Base-by-base conservation (phyloP, 2,329 filamentous ascomycete species). In the Phoma sp. region DNA sequence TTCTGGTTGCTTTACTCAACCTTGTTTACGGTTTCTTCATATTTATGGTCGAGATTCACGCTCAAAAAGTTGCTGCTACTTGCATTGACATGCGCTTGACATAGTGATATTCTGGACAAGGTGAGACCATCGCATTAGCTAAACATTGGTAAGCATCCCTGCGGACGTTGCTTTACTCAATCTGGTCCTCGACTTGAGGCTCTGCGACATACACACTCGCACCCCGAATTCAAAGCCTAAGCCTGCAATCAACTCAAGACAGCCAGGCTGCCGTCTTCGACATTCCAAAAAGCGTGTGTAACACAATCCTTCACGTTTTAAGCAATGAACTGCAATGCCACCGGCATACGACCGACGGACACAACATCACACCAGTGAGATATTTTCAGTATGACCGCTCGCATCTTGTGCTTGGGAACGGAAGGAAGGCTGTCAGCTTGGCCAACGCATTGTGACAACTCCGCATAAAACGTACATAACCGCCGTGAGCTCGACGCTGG, bases 381-480 rank as follows among this genome's bases (percentile, higher is more conserved):
- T 17, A 33, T 18, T 32, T 28, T 20, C 34, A 48, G 36, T 39
- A 34, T 47, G 33, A 38, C 45, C 39, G 21, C 26, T 39, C 33
- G 29, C 33, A 18, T 26, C 29, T 32, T 48, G 32, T 25, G 14
- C 37, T 25, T 28, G 11, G 20, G 28, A 34, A 28, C 23, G 33
- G 28, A 30, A 34, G 10, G 37, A 26, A 33, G 12, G 25, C 47
- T 47, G 45, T 54, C 57, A 56, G 42, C 43, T 51, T 39, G 38
- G 57, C 55, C 59, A 61, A 46, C 60, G 50, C 62, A 64, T 58
- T 66, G 65, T 67, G 65, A 67, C 50, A 21, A 50, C 23, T 47
- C 52, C 57, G 63, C 63, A 65, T 62, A 28, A 26, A 52, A 58
- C 64, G 54, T 65, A 64, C 59, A 54, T 66, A 67, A 53, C 61